Conservation (phyloP, 2,329 filamentous ascomycete genomes). For the Diaporthe nobilis region DNA sequence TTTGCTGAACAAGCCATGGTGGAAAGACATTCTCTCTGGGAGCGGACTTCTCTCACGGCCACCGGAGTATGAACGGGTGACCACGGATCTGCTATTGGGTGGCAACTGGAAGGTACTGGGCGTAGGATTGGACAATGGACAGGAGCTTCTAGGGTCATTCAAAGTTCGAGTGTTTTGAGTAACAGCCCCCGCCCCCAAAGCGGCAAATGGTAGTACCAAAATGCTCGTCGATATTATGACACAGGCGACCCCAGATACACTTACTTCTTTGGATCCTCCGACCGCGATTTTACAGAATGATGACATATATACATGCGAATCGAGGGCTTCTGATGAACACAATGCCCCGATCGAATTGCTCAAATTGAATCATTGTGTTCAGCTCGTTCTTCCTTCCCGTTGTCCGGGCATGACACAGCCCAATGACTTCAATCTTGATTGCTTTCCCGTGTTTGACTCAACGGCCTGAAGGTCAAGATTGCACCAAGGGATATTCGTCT, state of each 20-base stretch:
- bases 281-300: too few species aligned
- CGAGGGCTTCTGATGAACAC: too few species aligned
- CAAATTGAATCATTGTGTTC: background rate
- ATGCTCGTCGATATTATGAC: too few species aligned
- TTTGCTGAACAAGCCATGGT: constrained; percentile 14
- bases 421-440: too few species aligned
- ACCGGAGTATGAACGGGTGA: background rate
- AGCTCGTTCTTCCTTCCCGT: background rate
- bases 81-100: background rate
- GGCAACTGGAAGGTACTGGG: constrained; percentile 15
- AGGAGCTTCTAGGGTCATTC: constrained; percentile 7
- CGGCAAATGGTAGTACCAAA: too few species aligned
- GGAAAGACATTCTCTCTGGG: background rate
- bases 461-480: background rate
- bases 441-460: background rate
- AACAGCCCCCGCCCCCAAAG: too few species aligned
- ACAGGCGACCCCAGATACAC: too few species aligned
- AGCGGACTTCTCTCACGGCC: background rate
- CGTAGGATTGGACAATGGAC: background rate
- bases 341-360: too few species aligned
- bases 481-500: constrained; percentile 22
- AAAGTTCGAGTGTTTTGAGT: constrained; percentile 10
- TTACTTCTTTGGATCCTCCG: too few species aligned
- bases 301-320: too few species aligned
- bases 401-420: background rate